Evolutionary conservation across 2,329 filamentous ascomycete genomes (phyloP).

Genomic region (Phialophora verrucosa): DNA sequence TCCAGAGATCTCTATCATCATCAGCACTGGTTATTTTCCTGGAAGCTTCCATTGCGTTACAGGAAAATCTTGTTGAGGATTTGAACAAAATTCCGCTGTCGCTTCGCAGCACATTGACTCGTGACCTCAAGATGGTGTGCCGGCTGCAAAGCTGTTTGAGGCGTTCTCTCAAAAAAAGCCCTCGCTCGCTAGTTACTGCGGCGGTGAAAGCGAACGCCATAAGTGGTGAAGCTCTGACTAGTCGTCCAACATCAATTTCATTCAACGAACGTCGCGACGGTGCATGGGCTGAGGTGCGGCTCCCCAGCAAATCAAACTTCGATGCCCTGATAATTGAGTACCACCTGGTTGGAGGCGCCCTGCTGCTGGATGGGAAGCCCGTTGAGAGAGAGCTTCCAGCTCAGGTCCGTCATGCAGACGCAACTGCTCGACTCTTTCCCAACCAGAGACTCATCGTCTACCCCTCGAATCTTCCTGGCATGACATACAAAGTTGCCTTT

Average conservation of each 20-base stretch:
- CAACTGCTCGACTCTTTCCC: conserved; percentile 61
- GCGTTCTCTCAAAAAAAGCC: conserved; percentile 44
- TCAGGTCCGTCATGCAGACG: conserved; percentile 53
- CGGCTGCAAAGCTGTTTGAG: conserved; percentile 47
- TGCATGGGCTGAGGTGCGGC: conserved; percentile 13
- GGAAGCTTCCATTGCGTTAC: conserved; percentile 51
- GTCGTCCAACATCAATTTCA: neutral
- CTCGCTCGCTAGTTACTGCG: conserved; percentile 9
- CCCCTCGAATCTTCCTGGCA: conserved; percentile 59
- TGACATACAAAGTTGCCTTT: conserved; percentile 58
- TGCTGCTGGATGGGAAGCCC: conserved; percentile 57
- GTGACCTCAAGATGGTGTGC: conserved; percentile 55
- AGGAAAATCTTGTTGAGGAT: conserved; percentile 54
- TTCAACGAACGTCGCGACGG: conserved; percentile 11
- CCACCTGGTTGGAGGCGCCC: conserved; percentile 55
- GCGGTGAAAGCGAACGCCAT: conserved; percentile 9
- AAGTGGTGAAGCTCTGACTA: neutral
- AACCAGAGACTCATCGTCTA: conserved; percentile 58
- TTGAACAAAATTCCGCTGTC: conserved; percentile 44
- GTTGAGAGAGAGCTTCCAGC: conserved; percentile 59
- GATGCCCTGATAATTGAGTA: conserved; percentile 49
- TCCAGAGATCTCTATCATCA: conserved; percentile 8
- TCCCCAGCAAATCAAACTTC: neutral
- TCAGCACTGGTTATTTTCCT: conserved; percentile 44
- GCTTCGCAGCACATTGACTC: conserved; percentile 51